Evolutionary conservation across 78 protist species (phyloP).

Genomic region (Dictyostelium intermedium): DNA sequence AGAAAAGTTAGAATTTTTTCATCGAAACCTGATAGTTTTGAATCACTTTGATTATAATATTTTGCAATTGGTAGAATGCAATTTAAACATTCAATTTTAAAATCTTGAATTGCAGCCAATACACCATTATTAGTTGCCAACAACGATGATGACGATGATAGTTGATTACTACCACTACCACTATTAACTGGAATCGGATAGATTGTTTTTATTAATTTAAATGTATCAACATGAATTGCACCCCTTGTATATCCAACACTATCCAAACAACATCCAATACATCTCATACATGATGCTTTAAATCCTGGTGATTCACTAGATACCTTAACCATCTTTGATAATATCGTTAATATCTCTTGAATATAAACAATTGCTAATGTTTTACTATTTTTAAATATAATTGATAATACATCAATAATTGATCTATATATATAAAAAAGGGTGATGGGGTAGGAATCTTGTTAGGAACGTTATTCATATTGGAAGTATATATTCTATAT

Average conservation of each 20-base stretch:
- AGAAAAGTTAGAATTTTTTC: conserved; percentile 26
- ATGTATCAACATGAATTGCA: conserved; percentile 36
- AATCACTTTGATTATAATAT: conserved; percentile 43
- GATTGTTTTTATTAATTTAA: conserved; percentile 38
- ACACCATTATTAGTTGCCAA: neutral
- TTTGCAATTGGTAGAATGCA: conserved; percentile 14
- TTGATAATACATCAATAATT: conserved; percentile 38
- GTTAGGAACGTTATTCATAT: too few relatives aligned
- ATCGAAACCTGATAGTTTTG: conserved; percentile 24
- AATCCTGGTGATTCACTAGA: neutral
- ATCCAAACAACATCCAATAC: conserved; percentile 8
- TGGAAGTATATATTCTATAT: neutral
- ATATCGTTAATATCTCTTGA: conserved; percentile 25
- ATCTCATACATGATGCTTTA: conserved; percentile 37
- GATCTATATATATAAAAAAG: neutral
- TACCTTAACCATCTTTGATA: conserved; percentile 3
- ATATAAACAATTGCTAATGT: conserved; percentile 48
- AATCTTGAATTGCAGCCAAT: neutral
- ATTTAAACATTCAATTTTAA: conserved; percentile 35
- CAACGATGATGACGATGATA: neutral
- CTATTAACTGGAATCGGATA: conserved; percentile 3
- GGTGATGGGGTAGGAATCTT: too few relatives aligned
- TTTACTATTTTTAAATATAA: conserved; percentile 60
- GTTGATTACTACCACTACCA: neutral
- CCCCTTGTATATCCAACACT: conserved; percentile 4